A percentile compares a stretch with the other conserved stretches of the same genome.
These are phyloP conservation scores for Lathyrus tuberosus DNA, from an alignment of 306 rosid genomes.

Conservation along the genomic window DNA sequence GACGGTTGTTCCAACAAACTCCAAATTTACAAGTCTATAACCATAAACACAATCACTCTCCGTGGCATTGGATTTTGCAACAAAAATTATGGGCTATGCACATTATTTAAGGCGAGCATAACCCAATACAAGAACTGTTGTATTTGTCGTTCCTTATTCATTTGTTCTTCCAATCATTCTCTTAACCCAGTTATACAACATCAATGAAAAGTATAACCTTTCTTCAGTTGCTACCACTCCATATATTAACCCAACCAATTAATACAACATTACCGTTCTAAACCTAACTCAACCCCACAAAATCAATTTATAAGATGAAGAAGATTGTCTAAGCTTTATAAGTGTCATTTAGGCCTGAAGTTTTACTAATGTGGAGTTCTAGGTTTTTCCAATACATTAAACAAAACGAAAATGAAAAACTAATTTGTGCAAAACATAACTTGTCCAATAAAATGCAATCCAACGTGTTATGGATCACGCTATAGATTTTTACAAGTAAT, in stretches of 20 bases:
- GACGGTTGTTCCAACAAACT: background rate
- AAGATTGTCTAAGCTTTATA: background rate
- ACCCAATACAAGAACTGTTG: background rate
- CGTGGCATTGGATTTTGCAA: constrained; percentile 2
- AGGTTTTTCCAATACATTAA: background rate
- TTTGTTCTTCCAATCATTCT: constrained; percentile 7
- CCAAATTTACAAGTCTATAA: background rate
- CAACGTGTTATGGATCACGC: constrained; percentile 17
- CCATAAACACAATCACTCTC: background rate
- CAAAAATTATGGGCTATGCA: background rate
- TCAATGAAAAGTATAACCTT: constrained; percentile 10
- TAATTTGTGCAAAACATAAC: background rate
- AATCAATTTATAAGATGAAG: background rate
- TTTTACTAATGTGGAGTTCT: background rate
- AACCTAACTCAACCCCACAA: background rate
- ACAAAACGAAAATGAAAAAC: background rate
- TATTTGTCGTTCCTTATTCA: constrained; percentile 14
- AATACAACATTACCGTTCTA: background rate
- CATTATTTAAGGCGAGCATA: constrained; percentile 2
- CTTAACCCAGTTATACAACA: background rate
- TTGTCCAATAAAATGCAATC: constrained; percentile 20
- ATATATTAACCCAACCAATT: background rate
- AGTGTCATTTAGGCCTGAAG: background rate
- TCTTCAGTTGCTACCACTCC: background rate
- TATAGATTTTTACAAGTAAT: constrained; percentile 16